phyloP scores from a whole-genome alignment of 106 monocot genomes.

The Dioscorea alata region DNA sequence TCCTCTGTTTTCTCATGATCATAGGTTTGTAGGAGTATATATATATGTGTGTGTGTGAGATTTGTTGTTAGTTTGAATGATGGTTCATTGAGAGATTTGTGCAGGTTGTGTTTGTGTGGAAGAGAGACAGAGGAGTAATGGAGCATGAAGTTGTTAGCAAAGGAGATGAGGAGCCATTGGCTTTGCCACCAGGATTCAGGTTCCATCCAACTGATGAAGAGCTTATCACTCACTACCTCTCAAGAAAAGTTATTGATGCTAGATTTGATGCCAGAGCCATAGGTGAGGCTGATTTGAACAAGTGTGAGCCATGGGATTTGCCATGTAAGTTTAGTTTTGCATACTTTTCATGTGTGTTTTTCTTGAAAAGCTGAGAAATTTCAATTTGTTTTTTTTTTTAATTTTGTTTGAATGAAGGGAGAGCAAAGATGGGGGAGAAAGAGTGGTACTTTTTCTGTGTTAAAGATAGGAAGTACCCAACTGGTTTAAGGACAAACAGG shows the following conservation, averaged over 20 bases:
- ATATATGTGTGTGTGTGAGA: no score
- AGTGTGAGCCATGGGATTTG: constrained; percentile 55
- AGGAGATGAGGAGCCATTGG: not conserved
- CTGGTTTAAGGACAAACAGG: constrained; percentile 70
- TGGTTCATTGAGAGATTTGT: not conserved
- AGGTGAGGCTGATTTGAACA: constrained; percentile 42
- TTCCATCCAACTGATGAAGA: constrained; percentile 57
- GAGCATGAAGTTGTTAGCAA: not conserved
- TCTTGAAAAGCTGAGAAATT: no score
- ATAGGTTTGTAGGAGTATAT: not conserved
- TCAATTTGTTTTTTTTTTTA: no score
- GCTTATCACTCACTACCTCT: constrained; percentile 40
- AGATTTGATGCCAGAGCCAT: constrained; percentile 29
- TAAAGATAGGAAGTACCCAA: constrained; percentile 69
- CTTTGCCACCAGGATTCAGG: constrained; percentile 43
- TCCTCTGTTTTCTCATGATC: not conserved
- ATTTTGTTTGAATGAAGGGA: constrained; percentile 28
- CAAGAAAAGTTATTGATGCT: constrained; percentile 18
- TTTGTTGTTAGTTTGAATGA: not conserved
- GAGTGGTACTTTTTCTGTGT: constrained; percentile 81
- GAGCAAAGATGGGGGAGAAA: constrained; percentile 76
- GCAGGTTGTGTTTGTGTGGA: no score
- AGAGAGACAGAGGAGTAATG: not conserved
- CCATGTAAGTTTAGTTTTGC: constrained; percentile 13
- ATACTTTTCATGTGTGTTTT: no score